Base-by-base conservation (phyloP, 495 filamentous ascomycete species). In the Venustampulla echinocandica region DNA sequence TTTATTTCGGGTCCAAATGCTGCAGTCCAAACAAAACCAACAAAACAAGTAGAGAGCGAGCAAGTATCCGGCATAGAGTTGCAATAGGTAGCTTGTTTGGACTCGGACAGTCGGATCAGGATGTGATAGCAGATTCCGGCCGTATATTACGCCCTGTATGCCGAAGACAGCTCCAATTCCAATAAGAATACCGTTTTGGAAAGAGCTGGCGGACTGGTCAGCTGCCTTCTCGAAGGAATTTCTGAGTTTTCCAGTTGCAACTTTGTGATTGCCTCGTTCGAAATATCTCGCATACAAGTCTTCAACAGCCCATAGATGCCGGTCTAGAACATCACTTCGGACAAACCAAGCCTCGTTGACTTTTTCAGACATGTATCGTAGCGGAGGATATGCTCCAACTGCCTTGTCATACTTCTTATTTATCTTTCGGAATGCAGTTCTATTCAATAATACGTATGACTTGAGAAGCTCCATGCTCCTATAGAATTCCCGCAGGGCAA, bases 401-500 rank as follows among this genome's bases (percentile, higher is more conserved):
- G 80, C 76, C 63, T 97, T 97, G 68, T 98, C 90, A 56, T 89
- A 96, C 66, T 98, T 98, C 66, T 98, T 98, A 64, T 92, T 97
- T 59, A 98, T 89, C 62, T 98, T 98, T 6, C 90, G 84, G 49
- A 97, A 96, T 1, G 88, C 93, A 1, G 86, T 92, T 39, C 84
- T 74, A 58, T 98, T 98, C 11, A 95, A 68, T 15, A 89, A 71
- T 4, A 87, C 83, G 57, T 92, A 98, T 0, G 85, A 84, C 64
- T 95, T 95, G 17, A 98, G 64, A 14, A 97, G 72, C 61, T 98
- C 92, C 2, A 97, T 71, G 5, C 87, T 82, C 23, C 90, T 80
- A 61, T 98, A 95, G 58, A 84, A 95, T 63, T 97, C 92, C 57
- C 90, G 85, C 47, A 95, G 58, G 0, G 92, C 92, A 37, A 84